These are phyloP conservation scores for Selaginella tamariscina DNA, from an alignment of 75 land plant genomes.

Conservation along the genomic window DNA sequence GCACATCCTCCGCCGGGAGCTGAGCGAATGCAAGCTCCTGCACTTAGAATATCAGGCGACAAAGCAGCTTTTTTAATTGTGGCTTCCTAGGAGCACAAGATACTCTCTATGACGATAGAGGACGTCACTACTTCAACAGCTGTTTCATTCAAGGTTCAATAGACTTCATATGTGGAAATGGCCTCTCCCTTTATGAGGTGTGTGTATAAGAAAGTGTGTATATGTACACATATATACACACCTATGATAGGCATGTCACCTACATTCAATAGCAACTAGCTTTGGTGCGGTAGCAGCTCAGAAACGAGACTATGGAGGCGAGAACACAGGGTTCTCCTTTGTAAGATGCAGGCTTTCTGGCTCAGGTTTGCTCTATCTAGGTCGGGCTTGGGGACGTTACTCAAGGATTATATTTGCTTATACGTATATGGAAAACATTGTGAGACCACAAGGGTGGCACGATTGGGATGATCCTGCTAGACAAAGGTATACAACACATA, in stretches of 20 bases:
- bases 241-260: no score
- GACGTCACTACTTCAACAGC: conserved; percentile 56
- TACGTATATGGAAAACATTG: conserved; percentile 12
- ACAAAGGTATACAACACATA: no score
- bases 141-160: conserved; percentile 63
- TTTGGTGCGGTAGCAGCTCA: conserved; percentile 21
- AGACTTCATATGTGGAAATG: conserved; percentile 74
- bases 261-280: conserved; percentile 16
- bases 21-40: conserved; percentile 54
- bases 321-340: conserved; percentile 21
- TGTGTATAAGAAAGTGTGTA: no score
- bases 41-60: conserved; percentile 53
- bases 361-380: conserved; percentile 13
- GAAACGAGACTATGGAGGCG: conserved; percentile 4
- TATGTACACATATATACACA: no score
- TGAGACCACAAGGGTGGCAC: conserved; percentile 25
- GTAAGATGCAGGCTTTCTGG: conserved; percentile 15
- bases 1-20: conserved; percentile 41
- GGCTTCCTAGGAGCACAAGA: conserved; percentile 57
- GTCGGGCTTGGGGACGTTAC: conserved; percentile 22
- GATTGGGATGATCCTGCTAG: conserved; percentile 23
- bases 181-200: no score
- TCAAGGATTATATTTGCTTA: conserved; percentile 20
- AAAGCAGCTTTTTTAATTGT: conserved; percentile 51
- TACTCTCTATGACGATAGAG: conserved; percentile 56